Base-by-base conservation (phyloP, 257 asterid species). In the Datura wrightii region DNA sequence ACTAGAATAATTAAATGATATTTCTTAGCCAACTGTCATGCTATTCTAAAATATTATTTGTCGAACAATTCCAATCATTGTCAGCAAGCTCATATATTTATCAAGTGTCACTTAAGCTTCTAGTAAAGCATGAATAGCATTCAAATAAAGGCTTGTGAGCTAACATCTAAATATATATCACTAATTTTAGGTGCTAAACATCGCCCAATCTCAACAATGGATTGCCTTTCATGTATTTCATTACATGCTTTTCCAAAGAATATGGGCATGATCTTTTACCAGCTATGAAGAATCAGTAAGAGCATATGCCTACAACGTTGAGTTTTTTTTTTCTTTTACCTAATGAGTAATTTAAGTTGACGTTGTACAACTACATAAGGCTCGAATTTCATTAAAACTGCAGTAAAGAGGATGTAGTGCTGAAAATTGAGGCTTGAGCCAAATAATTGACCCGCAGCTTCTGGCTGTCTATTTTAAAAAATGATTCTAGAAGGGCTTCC, bases 141-240 rank as follows among this genome's bases (percentile, higher is more conserved):
- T 50, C 60, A 41, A 50, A 76, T 52, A 76, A 31, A 76, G 46
- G 31, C 82, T 52, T 52, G 63, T 52, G 63, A 50, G 82, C 63
- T 50, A 62, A 76, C 31, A 52, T 14, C 63, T 52, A 76, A 76
- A 76, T 48, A 76, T 37, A 76, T 42, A 76, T 34, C 82, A 76
- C 58, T 76, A 15, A 63, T 31, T 39, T 50, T 52, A 76, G 82
- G 82, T 76, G 63, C 44, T 31, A 31, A 76, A 76, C 82, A 76
- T 76, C 15, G 1, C 36, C 48, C 82, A 76, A 76, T 60, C 13
- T 24, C 80, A 72, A 72, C 42, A 46, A 44, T 5, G 54, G 11
- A 72, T 48, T 72, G 58, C 19, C 42, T 48, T 24, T 8, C 59
- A 11, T 48, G 16, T 41, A 74, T 48, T 74, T 74, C 80, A 71